These are phyloP conservation scores for Escovopsis weberi DNA, from an alignment of 2,329 filamentous ascomycete genomes.

Conservation along the genomic window DNA sequence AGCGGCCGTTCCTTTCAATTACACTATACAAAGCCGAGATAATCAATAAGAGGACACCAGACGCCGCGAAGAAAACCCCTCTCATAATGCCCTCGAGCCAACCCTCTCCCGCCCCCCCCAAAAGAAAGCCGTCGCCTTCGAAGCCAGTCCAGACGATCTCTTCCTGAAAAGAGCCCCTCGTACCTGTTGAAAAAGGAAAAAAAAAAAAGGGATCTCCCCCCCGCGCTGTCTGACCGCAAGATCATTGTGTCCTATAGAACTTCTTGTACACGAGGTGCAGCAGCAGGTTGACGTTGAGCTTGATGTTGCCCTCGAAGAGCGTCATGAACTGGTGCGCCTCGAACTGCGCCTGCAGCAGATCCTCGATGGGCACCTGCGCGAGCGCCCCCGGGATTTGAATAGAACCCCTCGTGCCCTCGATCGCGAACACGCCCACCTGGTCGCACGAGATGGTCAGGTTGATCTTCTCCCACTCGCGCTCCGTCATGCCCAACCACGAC, in stretches of 20 bases:
- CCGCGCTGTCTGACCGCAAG: background rate
- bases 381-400: constrained; percentile 94
- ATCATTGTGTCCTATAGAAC: constrained; percentile 67
- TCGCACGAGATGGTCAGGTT: constrained; percentile 92
- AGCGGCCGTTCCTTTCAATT: no score
- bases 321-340: constrained; percentile 95
- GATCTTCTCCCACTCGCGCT: constrained; percentile 78
- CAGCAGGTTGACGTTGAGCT: constrained; percentile 91
- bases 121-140: no score
- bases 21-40: no score
- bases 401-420: constrained; percentile 80
- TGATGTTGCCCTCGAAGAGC: constrained; percentile 71
- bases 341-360: constrained; percentile 90
- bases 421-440: constrained; percentile 81
- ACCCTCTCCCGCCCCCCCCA: no score
- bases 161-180: no score
- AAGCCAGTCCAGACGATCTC: no score
- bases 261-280: constrained; percentile 97
- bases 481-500: constrained; percentile 71
- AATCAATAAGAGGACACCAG: no score
- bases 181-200: no score
- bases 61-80: no score
- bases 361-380: constrained; percentile 78
- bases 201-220: background rate
- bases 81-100: no score